These are phyloP conservation scores for Kwoniella sp. DNA, from an alignment of 768 basidiomycete genomes.

Conservation along the genomic window DNA sequence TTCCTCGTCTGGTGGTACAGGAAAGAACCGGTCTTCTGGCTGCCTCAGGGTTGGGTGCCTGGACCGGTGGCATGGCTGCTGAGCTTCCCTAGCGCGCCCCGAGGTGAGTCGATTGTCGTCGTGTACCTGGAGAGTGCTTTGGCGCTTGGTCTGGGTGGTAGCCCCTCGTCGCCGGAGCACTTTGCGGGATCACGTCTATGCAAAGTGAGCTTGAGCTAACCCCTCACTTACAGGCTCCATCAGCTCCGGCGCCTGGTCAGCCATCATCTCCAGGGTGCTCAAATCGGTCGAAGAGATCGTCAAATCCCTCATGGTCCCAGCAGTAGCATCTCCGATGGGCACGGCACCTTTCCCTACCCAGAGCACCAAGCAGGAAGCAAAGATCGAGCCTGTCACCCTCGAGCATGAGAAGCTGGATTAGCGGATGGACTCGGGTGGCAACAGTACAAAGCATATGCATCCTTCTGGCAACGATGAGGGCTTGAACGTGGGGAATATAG, in stretches of 20 bases:
- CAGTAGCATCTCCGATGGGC: constrained; percentile 7
- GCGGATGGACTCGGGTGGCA: no score
- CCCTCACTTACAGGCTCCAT: constrained; percentile 65
- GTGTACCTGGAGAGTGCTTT: background rate
- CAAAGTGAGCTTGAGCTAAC: no score
- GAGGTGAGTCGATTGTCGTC: constrained; percentile 55
- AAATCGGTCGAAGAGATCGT: constrained; percentile 68
- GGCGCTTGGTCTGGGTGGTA: background rate
- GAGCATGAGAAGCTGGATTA: constrained; percentile 41
- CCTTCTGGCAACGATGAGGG: no score
- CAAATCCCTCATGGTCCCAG: constrained; percentile 56
- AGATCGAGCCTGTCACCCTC: constrained; percentile 25
- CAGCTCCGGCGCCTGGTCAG: constrained; percentile 90
- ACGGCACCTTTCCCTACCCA: constrained; percentile 10
- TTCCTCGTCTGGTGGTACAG: constrained; percentile 87
- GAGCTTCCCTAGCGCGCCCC: constrained; percentile 83
- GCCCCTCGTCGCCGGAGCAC: background rate
- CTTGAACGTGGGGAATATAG: no score
- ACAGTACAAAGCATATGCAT: no score
- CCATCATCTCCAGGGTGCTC: constrained; percentile 85
- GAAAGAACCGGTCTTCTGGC: constrained; percentile 83
- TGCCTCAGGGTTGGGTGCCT: constrained; percentile 78
- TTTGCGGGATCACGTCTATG: background rate
- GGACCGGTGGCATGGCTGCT: constrained; percentile 84
- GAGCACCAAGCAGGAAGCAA: constrained; percentile 13